Evolutionary conservation across 2,329 filamentous ascomycete genomes (phyloP).

Genomic region (Clonostachys solani): DNA sequence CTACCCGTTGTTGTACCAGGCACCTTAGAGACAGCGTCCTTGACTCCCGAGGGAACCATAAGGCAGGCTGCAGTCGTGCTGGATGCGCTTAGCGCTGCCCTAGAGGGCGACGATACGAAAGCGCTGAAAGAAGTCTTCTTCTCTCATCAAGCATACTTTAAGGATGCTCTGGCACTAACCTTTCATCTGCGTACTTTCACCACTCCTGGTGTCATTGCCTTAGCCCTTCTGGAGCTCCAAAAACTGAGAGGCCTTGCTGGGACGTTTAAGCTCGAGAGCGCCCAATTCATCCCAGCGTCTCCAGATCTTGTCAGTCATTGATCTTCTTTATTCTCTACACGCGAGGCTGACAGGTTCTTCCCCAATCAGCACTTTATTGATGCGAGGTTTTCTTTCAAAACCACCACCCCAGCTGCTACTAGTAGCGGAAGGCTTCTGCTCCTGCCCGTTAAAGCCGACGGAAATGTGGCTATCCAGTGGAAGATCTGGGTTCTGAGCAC

Average conservation of each 20-base stretch:
- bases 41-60: constrained; percentile 6
- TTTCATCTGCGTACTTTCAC: constrained; percentile 28
- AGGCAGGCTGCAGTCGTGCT: too few species aligned
- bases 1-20: constrained; percentile 11
- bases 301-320: constrained; percentile 4
- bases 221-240: constrained; percentile 11
- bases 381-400: constrained; percentile 18
- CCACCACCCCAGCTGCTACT: constrained; percentile 15
- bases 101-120: constrained; percentile 10
- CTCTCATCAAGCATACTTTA: constrained; percentile 25
- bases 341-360: neutral
- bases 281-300: constrained; percentile 1
- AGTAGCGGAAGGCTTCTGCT: constrained; percentile 24
- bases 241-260: constrained; percentile 8
- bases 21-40: constrained; percentile 2
- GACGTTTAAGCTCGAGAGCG: neutral
- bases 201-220: constrained; percentile 11
- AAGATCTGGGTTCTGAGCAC: constrained; percentile 27
- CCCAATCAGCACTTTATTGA: neutral
- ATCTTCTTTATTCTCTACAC: too few species aligned
- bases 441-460: constrained; percentile 10
- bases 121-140: constrained; percentile 20
- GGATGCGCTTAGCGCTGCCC: too few species aligned
- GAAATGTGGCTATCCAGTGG: constrained; percentile 13
- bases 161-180: constrained; percentile 26